These are phyloP conservation scores for Pyricularia sp. DNA, from an alignment of 2,329 filamentous ascomycete species.

Conservation along the genomic window DNA sequence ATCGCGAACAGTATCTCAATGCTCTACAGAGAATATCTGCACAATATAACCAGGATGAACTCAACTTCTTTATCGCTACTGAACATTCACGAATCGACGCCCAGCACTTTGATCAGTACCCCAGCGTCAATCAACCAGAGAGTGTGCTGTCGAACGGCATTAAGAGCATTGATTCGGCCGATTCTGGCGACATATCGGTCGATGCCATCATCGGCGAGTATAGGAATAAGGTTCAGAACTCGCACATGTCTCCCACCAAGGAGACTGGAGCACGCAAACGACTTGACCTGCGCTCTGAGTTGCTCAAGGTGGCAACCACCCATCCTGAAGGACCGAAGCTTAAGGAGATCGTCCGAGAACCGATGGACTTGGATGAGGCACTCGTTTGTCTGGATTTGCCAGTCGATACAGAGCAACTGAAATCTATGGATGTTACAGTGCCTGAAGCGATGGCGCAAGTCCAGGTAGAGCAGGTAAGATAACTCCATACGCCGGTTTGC, in stretches of 20 bases:
- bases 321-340: conserved; percentile 7
- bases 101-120: background rate
- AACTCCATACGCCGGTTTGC: background rate
- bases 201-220: conserved; percentile 4
- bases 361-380: conserved; percentile 24
- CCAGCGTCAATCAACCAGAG: background rate
- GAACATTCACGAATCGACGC: conserved; percentile 1
- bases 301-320: background rate
- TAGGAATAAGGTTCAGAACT: conserved; percentile 6
- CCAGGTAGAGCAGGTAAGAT: conserved; percentile 4
- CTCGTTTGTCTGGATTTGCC: conserved; percentile 23
- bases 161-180: background rate
- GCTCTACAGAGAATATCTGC: conserved; percentile 12
- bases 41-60: background rate
- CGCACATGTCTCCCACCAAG: conserved; percentile 5
- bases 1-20: conserved; percentile 10
- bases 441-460: conserved; percentile 2
- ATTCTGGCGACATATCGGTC: background rate
- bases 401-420: background rate
- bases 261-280: conserved; percentile 4
- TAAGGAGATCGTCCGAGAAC: conserved; percentile 8
- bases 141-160: background rate
- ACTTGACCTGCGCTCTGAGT: conserved; percentile 16
- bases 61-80: conserved; percentile 3
- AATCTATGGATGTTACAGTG: background rate